Percentiles rank a stretch among this genome's conserved stretches.
phyloP scores from a whole-genome alignment of 2,329 filamentous ascomycete genomes.

The Xylariomycetidae sp. region DNA sequence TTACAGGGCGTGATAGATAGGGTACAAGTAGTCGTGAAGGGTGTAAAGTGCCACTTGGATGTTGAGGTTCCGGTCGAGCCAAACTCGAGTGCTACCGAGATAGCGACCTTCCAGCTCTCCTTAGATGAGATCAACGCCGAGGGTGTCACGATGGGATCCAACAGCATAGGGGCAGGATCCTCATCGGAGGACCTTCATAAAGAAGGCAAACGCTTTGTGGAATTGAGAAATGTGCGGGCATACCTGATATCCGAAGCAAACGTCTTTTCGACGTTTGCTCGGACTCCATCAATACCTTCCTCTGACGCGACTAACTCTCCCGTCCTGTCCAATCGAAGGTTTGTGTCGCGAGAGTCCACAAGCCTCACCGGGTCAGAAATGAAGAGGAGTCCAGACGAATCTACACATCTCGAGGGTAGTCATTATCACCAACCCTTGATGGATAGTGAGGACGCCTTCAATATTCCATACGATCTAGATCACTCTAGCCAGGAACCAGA shows the following conservation, averaged over 20 bases:
- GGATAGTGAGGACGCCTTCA: constrained; percentile 53
- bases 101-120: constrained; percentile 60
- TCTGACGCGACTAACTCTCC: constrained; percentile 48
- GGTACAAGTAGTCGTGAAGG: constrained; percentile 60
- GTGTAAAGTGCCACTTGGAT: constrained; percentile 63
- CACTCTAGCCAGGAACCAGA: too few species aligned
- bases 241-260: constrained; percentile 64
- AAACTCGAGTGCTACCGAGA: constrained; percentile 41
- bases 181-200: constrained; percentile 41
- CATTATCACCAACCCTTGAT: constrained; percentile 28
- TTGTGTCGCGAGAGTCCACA: constrained; percentile 18
- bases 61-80: constrained; percentile 50
- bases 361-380: constrained; percentile 8
- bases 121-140: constrained; percentile 63
- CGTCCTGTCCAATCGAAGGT: constrained; percentile 25
- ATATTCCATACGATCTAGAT: constrained; percentile 50
- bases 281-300: constrained; percentile 54
- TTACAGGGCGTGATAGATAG: constrained; percentile 71
- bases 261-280: constrained; percentile 56
- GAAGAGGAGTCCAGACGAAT: constrained; percentile 25
- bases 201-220: constrained; percentile 61
- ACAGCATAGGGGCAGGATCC: constrained; percentile 24
- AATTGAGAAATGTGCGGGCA: constrained; percentile 59
- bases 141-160: constrained; percentile 48
- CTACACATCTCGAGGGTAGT: constrained; percentile 29